Evolutionary conservation across 257 asterid genomes (phyloP).

Genomic region (Paraleonurus japonicus): DNA sequence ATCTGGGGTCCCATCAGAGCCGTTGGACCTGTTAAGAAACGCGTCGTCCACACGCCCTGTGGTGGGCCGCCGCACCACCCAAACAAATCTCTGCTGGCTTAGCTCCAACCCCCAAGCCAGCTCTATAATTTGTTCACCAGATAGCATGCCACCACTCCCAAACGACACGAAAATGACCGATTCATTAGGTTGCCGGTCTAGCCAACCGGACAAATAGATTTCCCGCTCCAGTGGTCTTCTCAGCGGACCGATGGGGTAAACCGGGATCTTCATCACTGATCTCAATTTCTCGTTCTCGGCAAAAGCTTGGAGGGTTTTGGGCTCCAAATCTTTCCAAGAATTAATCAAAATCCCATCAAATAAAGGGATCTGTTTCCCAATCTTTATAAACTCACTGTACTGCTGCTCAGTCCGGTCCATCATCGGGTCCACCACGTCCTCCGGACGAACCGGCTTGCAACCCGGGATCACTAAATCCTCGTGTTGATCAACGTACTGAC

Average conservation of each 20-base stretch:
- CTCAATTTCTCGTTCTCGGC: constrained; percentile 30
- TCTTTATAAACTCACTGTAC: constrained; percentile 37
- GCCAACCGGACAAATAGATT: constrained; percentile 34
- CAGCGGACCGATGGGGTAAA: constrained; percentile 65
- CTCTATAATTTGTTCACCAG: constrained; percentile 46
- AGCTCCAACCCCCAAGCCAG: constrained; percentile 64
- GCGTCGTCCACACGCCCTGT: constrained; percentile 40
- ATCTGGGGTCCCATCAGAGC: constrained; percentile 12
- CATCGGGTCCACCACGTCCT: constrained; percentile 67
- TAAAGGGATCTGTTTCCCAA: constrained; percentile 18
- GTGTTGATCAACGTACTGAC: constrained; percentile 44
- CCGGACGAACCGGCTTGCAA: constrained; percentile 63
- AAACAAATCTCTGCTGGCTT: constrained; percentile 52
- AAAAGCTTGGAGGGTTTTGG: constrained; percentile 45
- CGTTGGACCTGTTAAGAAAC: constrained; percentile 30
- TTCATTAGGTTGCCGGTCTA: constrained; percentile 55
- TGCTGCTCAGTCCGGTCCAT: constrained; percentile 50
- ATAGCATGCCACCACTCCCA: constrained; percentile 65
- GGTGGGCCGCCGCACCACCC: constrained; percentile 65
- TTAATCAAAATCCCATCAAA: constrained; percentile 67
- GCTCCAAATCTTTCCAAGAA: constrained; percentile 63
- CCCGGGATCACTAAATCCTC: constrained; percentile 54
- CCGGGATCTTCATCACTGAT: constrained; percentile 34
- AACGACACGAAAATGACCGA: constrained; percentile 61
- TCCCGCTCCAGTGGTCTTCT: constrained; percentile 31